Base-by-base conservation (phyloP, 1,284 basidiomycete species). In the Fomitopsis betulina region DNA sequence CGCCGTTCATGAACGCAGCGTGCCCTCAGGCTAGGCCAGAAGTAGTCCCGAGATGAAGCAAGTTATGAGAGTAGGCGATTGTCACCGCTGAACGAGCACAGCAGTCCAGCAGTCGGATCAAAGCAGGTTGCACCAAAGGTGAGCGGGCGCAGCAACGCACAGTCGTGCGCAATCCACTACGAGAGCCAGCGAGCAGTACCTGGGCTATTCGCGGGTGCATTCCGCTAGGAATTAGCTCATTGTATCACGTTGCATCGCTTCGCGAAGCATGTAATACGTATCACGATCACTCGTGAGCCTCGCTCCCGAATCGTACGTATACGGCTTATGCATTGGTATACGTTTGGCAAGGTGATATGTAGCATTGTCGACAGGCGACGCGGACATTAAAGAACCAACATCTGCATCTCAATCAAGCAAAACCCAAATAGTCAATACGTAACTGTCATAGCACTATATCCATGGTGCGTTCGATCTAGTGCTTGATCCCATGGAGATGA, bases 1-100 rank as follows among this genome's bases (percentile, higher is more conserved):
- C 84, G 66, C 86, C 86, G 79, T 89, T 86, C 86, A 89, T 89
- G 32, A 42, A 57, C n/a, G 30, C 19, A 19, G 43, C 15, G 54
- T 15, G 32, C 21, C 27, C 9, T 42, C 8, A 32, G 45, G 53
- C 53, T 47, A 27, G 45, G 40, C 37, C 52, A 58, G 40, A 38
- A 47, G 15, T 25, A 12, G 45, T 30, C 15, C 25, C 45, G 45
- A 47, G 23, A 47, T 47, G 45, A 25, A 47, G 25, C 9, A 15
- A 30, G 8, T 6, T 27, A 30, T 30, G 45, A 30, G 6, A 10
- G 23, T 17, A 40, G 50, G 40, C 47, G 39, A 42, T 50, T 60
- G 65, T 63, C 65, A 59, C 60, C 56, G 55, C 54, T 49, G 52
- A 53, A 38, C 2, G 12, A 15, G 9, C 13, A 38, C 37, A 5